A percentile compares a stretch with the other conserved stretches of the same genome.
These are phyloP conservation scores for Lactarius evosmus DNA, from an alignment of 768 basidiomycete species.

Conservation along the genomic window DNA sequence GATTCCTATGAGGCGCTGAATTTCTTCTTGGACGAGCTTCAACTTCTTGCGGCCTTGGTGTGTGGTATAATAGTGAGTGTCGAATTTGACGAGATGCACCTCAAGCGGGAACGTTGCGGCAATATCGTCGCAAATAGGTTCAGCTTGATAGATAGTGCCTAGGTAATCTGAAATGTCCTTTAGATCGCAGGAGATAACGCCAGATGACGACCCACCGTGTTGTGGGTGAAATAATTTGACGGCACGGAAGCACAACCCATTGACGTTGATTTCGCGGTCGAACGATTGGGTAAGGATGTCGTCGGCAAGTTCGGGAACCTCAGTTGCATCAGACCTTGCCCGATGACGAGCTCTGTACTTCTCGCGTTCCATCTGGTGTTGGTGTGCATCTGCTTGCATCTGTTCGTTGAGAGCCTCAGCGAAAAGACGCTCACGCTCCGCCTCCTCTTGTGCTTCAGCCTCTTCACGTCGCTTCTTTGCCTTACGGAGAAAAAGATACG, in stretches of 20 bases:
- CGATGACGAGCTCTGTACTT: slow-evolving; percentile 55
- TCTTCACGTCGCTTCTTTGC: slow-evolving; percentile 50
- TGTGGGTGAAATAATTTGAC: slow-evolving; percentile 73
- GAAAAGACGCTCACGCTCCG: slow-evolving; percentile 43
- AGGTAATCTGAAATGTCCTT: slow-evolving; percentile 47
- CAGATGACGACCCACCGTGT: slow-evolving; percentile 44
- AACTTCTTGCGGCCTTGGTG: slow-evolving; percentile 73
- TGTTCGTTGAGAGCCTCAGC: slow-evolving; percentile 62
- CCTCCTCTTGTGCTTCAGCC: slow-evolving; percentile 48
- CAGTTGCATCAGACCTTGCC: slow-evolving; percentile 69
- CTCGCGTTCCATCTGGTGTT: slow-evolving; percentile 53
- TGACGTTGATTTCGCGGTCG: slow-evolving; percentile 51
- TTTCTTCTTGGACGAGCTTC: slow-evolving; percentile 60
- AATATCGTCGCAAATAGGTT: slow-evolving; percentile 68
- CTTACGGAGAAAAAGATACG: slow-evolving; percentile 7
- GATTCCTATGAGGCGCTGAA: slow-evolving; percentile 55
- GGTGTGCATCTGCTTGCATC: slow-evolving; percentile 61
- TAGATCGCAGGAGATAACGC: not conserved
- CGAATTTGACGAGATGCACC: slow-evolving; percentile 62
- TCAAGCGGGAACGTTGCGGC: slow-evolving; percentile 61
- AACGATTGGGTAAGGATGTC: slow-evolving; percentile 57
- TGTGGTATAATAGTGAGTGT: slow-evolving; percentile 63
- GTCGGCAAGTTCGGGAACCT: slow-evolving; percentile 45
- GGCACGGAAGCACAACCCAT: slow-evolving; percentile 55
- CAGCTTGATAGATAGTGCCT: slow-evolving; percentile 67